Conservation (phyloP, 208 protist species). For the Leptomonas seymouri region DNA sequence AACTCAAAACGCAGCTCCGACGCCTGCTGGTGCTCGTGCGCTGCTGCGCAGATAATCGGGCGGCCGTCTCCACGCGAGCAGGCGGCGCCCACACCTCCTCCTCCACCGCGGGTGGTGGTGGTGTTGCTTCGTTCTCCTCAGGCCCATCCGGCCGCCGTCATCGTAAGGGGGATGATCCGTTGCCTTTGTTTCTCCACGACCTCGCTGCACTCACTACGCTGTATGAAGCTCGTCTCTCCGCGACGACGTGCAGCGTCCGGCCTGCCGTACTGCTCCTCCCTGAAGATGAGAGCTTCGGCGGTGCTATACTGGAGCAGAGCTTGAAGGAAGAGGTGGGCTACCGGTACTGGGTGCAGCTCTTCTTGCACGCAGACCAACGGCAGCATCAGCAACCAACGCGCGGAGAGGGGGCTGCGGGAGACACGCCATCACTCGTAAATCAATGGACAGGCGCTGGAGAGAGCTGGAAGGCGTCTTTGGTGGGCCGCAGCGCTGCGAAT, state of each 20-base stretch:
- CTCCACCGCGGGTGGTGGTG: not conserved
- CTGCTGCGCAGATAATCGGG: constrained; percentile 53
- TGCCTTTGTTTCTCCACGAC: constrained; percentile 65
- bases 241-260: constrained; percentile 19
- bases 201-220: constrained; percentile 47
- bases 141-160: constrained; percentile 23
- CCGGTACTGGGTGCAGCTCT: constrained; percentile 62
- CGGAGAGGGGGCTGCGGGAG: not conserved
- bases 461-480: constrained; percentile 12
- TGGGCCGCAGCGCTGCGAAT: not conserved
- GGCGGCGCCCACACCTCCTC: not conserved
- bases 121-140: not conserved
- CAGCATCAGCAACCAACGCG: not conserved
- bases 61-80: constrained; percentile 21
- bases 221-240: constrained; percentile 42
- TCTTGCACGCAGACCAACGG: constrained; percentile 17
- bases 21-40: constrained; percentile 55
- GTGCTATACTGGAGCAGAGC: constrained; percentile 47
- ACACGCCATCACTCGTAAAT: not conserved
- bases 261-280: constrained; percentile 76
- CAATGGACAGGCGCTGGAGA: not conserved
- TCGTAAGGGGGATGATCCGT: constrained; percentile 38
- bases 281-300: constrained; percentile 67
- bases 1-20: constrained; percentile 14
- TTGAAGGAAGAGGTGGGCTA: constrained; percentile 45